These are phyloP conservation scores for Candida silvicultrix DNA, from an alignment of 805 yeast species.

Conservation along the genomic window DNA sequence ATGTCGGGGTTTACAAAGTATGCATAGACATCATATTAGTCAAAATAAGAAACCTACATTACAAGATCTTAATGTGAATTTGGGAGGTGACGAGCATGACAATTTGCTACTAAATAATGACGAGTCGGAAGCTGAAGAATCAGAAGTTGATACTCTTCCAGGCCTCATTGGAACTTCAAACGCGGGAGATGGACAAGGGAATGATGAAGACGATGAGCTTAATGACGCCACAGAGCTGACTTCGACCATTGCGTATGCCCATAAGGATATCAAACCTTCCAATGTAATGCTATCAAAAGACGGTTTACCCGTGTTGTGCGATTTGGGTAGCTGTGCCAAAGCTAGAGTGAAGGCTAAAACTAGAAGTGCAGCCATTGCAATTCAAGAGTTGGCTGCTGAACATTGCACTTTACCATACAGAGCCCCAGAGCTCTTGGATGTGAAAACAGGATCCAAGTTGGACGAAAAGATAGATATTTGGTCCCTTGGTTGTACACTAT, in stretches of 20 bases:
- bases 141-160: conserved; percentile 19
- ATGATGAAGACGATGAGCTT: conserved; percentile 13
- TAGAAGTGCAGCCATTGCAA: conserved; percentile 64
- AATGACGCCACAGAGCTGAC: conserved; percentile 44
- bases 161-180: conserved; percentile 23
- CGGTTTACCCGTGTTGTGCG: conserved; percentile 74
- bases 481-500: conserved; percentile 85
- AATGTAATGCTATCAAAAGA: conserved; percentile 75
- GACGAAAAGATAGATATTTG: conserved; percentile 82
- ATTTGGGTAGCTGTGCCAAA: conserved; percentile 71
- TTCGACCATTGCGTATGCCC: conserved; percentile 68
- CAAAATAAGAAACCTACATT: neutral
- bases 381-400: conserved; percentile 78
- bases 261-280: conserved; percentile 85
- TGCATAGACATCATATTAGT: conserved; percentile 43
- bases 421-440: conserved; percentile 86
- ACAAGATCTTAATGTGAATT: neutral
- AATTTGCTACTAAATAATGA: conserved; percentile 6
- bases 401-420: conserved; percentile 83
- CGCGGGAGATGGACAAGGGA: conserved; percentile 23
- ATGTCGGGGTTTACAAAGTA: conserved; percentile 65
- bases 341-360: conserved; percentile 51
- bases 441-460: conserved; percentile 56
- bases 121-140: conserved; percentile 15
- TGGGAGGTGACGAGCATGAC: conserved; percentile 11